Evolutionary conservation across 495 filamentous ascomycete genomes (phyloP).

Genomic region (Penicillium riverlandense): DNA sequence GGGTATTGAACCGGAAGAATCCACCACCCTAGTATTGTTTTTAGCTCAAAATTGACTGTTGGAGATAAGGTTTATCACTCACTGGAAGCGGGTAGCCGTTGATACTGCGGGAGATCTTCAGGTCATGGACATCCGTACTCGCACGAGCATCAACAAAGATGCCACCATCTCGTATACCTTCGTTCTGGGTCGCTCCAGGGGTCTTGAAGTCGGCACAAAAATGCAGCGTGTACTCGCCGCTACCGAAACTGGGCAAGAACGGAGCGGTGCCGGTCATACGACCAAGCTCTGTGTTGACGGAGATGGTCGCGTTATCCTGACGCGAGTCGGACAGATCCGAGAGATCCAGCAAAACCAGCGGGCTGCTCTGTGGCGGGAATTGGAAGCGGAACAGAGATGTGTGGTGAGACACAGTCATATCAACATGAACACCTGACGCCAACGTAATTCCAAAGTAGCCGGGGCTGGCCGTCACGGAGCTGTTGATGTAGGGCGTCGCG

Average conservation of each 20-base stretch:
- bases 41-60: background rate
- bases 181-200: slow-evolving; percentile 22
- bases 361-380: slow-evolving; percentile 43
- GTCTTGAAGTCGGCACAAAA: slow-evolving; percentile 63
- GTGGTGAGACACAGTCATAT: slow-evolving; percentile 57
- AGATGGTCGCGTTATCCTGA: slow-evolving; percentile 55
- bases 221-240: slow-evolving; percentile 53
- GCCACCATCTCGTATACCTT: slow-evolving; percentile 23
- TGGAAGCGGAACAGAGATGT: slow-evolving; percentile 60
- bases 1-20: slow-evolving; percentile 53
- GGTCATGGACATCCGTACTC: slow-evolving; percentile 38
- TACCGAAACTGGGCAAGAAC: slow-evolving; percentile 64
- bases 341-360: slow-evolving; percentile 61
- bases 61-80: slow-evolving; percentile 1
- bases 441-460: slow-evolving; percentile 66
- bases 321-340: slow-evolving; percentile 62
- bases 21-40: slow-evolving; percentile 45
- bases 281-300: slow-evolving; percentile 50
- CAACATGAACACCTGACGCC: slow-evolving; percentile 49
- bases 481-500: slow-evolving; percentile 38
- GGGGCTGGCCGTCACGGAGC: slow-evolving; percentile 55
- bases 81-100: slow-evolving; percentile 64
- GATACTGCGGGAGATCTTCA: slow-evolving; percentile 60
- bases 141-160: slow-evolving; percentile 38
- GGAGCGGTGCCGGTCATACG: slow-evolving; percentile 61